phyloP scores from a whole-genome alignment of 345 rosid species.

The Acer campestre region DNA sequence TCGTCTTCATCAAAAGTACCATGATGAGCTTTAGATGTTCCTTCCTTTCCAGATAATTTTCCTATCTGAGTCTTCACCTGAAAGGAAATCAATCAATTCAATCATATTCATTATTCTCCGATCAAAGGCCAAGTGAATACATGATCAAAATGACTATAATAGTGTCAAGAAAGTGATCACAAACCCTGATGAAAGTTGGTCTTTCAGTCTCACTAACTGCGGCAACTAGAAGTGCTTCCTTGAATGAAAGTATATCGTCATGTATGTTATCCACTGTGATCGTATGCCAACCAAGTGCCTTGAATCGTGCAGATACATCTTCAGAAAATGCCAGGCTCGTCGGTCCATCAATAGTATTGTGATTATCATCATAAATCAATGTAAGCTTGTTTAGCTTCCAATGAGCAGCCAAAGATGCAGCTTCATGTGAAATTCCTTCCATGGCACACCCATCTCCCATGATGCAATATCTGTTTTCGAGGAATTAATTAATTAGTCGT shows the following conservation, averaged over 20 bases:
- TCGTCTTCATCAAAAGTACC: slow-evolving; percentile 36
- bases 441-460: slow-evolving; percentile 54
- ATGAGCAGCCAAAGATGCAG: slow-evolving; percentile 44
- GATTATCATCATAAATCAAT: slow-evolving; percentile 41
- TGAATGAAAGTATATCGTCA: slow-evolving; percentile 22
- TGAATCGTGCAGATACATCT: slow-evolving; percentile 34
- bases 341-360: slow-evolving; percentile 37
- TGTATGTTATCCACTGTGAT: slow-evolving; percentile 26
- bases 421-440: slow-evolving; percentile 53
- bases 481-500: neutral
- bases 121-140: neutral
- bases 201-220: slow-evolving; percentile 23
- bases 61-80: slow-evolving; percentile 38
- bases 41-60: slow-evolving; percentile 36
- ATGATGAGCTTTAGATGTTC: slow-evolving; percentile 42
- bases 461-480: slow-evolving; percentile 26
- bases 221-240: slow-evolving; percentile 23
- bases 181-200: slow-evolving; percentile 39
- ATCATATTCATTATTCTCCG: neutral
- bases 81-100: neutral
- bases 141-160: neutral
- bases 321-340: slow-evolving; percentile 37
- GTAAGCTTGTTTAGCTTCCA: slow-evolving; percentile 47
- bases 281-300: slow-evolving; percentile 43
- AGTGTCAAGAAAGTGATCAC: neutral